Base-by-base conservation (phyloP, 2,329 filamentous ascomycete species). In the Penicillium polonicum region DNA sequence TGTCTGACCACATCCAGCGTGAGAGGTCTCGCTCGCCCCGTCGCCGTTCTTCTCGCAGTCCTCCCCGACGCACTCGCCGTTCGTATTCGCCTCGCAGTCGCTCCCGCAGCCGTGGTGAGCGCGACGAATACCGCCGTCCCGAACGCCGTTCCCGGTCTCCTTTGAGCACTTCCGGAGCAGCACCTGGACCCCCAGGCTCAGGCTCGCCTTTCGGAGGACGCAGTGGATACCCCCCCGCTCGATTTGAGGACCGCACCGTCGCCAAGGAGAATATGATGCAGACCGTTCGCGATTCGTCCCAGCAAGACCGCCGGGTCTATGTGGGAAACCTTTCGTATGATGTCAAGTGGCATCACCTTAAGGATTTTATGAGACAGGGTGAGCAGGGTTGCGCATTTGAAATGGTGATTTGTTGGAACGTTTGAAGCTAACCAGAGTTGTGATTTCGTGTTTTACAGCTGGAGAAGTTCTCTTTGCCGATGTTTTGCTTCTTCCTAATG, bases 331-430 rank as follows among this genome's bases (percentile, higher is more conserved):
- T 99, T 69, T 94, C 92, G 49, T 99, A 99, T 82, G 94, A 99
- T 83, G 94, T 99, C 77, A 99, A 99, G 83, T 99, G 94, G 94
- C 93, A 97, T 82, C 94, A 97, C 74, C 86, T 99, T 63, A 99
- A 99, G 83, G 94, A 99, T 82, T 97, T 97, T 76, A 99, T 99
- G 94, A 90, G 94, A 85, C 91, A 96, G 87, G 93, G 94, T 97
- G 83, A 82, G 89, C 67, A 66, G 65, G 64, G 61, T 67, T 60
- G 66, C 63, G 63, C 61, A 60, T 55, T 63, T 60, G 58, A 54
- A 63, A 60, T 57, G 48, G 59, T 62, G 66, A 63, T 59, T 55
- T 49, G 51, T 57, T 54, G 44, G 45, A 53, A 50, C 27, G 42
- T 36, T 59, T 46, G 60, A 57, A 41, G 57, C 59, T 65, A 50